A percentile compares a stretch with the other conserved stretches of the same genome.
These are phyloP conservation scores for Penicillium sp. DNA, from an alignment of 2,329 filamentous ascomycete species.

Conservation along the genomic window DNA sequence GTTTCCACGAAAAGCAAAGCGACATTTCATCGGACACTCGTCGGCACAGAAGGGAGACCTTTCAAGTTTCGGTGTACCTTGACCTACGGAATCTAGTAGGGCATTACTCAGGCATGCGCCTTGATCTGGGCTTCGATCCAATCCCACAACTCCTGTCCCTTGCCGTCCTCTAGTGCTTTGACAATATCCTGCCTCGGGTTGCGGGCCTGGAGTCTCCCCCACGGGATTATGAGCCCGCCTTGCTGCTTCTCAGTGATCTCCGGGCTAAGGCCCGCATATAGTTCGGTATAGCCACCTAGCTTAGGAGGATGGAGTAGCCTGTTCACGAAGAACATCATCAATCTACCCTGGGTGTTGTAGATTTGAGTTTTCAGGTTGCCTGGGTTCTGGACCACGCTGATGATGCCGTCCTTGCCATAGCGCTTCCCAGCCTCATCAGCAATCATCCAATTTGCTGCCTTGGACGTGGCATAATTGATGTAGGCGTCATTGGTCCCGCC, in stretches of 20 bases:
- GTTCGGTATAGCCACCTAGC: slow-evolving; percentile 39
- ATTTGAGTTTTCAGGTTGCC: slow-evolving; percentile 3
- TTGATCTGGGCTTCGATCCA: background rate
- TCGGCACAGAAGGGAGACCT: background rate
- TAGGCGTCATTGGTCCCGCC: slow-evolving; percentile 17
- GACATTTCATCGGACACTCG: background rate
- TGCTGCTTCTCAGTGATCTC: slow-evolving; percentile 31
- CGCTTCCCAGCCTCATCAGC: slow-evolving; percentile 28
- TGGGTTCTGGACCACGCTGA: slow-evolving; percentile 29
- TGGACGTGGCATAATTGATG: slow-evolving; percentile 36
- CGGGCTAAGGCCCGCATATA: slow-evolving; percentile 36
- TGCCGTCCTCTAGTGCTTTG: background rate
- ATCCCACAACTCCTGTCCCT: background rate
- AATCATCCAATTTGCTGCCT: slow-evolving; percentile 33
- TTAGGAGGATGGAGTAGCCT: slow-evolving; percentile 12
- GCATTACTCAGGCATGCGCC: background rate
- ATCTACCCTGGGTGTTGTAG: background rate
- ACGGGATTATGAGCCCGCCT: slow-evolving; percentile 47
- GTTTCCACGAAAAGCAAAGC: background rate
- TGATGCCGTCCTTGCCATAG: slow-evolving; percentile 29
- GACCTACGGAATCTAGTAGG: background rate
- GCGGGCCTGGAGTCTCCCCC: slow-evolving; percentile 39
- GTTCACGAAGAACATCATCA: background rate
- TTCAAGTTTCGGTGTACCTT: background rate
- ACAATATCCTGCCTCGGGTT: background rate